These are phyloP conservation scores for Pharnaceum exiguum DNA, from an alignment of 148 eudicot species.

Conservation along the genomic window DNA sequence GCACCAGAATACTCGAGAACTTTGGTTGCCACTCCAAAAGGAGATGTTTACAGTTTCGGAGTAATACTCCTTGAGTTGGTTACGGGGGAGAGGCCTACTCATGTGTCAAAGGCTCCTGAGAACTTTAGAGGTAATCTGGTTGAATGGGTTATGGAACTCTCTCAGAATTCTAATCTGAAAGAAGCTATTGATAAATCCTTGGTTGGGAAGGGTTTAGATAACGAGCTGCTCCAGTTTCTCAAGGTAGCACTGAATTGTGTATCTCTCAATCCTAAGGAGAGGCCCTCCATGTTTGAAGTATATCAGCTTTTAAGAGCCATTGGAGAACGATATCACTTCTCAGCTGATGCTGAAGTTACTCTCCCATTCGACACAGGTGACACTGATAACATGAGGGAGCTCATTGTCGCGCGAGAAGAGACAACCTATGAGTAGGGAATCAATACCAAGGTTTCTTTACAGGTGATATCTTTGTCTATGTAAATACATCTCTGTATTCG, in stretches of 20 bases:
- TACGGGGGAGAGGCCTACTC: slow-evolving; percentile 49
- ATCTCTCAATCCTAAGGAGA: slow-evolving; percentile 43
- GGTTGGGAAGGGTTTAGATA: slow-evolving; percentile 40
- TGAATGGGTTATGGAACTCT: slow-evolving; percentile 53
- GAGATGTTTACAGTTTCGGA: slow-evolving; percentile 65
- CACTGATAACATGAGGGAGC: slow-evolving; percentile 40
- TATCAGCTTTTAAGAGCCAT: slow-evolving; percentile 65
- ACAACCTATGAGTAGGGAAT: not conserved
- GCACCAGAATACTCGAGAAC: slow-evolving; percentile 66
- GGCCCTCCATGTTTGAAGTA: slow-evolving; percentile 72
- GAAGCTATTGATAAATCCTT: slow-evolving; percentile 48
- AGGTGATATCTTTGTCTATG: not conserved
- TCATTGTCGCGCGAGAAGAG: slow-evolving; percentile 48
- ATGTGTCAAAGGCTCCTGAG: slow-evolving; percentile 42
- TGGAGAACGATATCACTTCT: slow-evolving; percentile 54
- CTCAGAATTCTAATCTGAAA: slow-evolving; percentile 30
- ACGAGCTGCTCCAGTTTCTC: slow-evolving; percentile 50
- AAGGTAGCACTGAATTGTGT: slow-evolving; percentile 58
- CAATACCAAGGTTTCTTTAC: slow-evolving; percentile 16
- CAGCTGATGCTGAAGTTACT: slow-evolving; percentile 44
- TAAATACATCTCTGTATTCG: not conserved
- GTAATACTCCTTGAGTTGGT: slow-evolving; percentile 54
- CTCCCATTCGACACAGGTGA: slow-evolving; percentile 27
- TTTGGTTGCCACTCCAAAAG: slow-evolving; percentile 56
- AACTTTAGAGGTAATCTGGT: slow-evolving; percentile 55